Percentiles rank a stretch among this genome's conserved stretches.
Conservation (phyloP, 495 filamentous ascomycete genomes). For the Cetradonia linearis region DNA sequence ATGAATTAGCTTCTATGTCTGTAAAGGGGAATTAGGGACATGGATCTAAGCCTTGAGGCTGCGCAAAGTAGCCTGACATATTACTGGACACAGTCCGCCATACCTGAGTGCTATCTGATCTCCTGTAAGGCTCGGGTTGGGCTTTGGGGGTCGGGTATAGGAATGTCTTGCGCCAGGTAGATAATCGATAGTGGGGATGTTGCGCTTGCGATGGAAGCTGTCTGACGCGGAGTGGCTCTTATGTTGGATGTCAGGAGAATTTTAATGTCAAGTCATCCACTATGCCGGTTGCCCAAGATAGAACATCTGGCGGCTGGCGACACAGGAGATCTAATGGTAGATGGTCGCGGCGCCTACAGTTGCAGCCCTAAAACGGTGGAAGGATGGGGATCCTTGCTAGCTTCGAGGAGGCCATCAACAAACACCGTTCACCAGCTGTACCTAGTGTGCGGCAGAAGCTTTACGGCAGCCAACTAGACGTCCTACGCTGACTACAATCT, state of each 20-base stretch:
- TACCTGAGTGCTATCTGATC: conserved; percentile 1
- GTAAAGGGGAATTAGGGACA: background rate
- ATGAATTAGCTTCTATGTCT: conserved; percentile 2
- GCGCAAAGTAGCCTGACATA: conserved; percentile 14
- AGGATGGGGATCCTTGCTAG: conserved; percentile 9
- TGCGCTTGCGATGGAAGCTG: conserved; percentile 12
- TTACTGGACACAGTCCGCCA: background rate
- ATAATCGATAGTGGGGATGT: conserved; percentile 9
- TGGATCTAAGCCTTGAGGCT: conserved; percentile 19
- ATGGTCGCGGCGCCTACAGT: conserved; percentile 9
- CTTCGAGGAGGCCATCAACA: conserved; percentile 4
- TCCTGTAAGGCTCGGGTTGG: conserved; percentile 4
- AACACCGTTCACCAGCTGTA: background rate
- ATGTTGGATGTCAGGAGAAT: background rate
- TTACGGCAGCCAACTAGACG: background rate
- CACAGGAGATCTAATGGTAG: background rate
- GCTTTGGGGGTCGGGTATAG: conserved; percentile 2
- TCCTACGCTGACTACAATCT: conserved; percentile 1
- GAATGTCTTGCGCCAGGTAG: conserved; percentile 3
- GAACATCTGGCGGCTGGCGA: conserved; percentile 9
- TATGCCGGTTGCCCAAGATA: conserved; percentile 8
- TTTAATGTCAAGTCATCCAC: conserved; percentile 1
- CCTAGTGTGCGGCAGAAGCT: conserved; percentile 3
- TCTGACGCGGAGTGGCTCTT: background rate
- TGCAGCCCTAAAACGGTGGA: conserved; percentile 11